Evolutionary conservation across 148 eudicot genomes (phyloP).

Genomic region (Selenicereus undatus): DNA sequence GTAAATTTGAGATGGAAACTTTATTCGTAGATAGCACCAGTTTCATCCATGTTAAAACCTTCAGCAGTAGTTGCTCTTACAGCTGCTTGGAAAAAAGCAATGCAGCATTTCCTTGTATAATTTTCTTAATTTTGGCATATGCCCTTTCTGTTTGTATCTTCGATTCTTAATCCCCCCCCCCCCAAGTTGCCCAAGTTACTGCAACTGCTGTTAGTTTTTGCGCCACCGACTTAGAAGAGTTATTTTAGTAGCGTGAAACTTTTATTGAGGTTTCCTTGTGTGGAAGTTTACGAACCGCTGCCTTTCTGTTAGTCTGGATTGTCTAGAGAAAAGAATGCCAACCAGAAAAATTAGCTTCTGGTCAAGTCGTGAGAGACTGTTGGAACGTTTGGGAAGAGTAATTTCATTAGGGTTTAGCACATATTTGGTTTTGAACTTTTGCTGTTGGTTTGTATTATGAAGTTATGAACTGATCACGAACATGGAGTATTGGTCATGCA

Average conservation of each 20-base stretch:
- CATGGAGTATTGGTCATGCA: neutral
- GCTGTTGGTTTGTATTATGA: neutral
- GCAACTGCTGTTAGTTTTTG: neutral
- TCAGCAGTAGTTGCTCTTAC: neutral
- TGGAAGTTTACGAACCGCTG: too few species aligned
- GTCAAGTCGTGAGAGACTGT: neutral
- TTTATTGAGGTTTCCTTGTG: neutral
- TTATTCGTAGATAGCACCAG: neutral
- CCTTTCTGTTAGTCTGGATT: too few species aligned
- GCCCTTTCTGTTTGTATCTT: neutral
- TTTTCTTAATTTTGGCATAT: conserved; percentile 9
- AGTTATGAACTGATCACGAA: neutral
- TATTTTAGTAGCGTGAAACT: neutral
- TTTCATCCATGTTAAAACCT: neutral
- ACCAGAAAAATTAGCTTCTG: neutral
- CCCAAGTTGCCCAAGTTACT: neutral
- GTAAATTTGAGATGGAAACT: conserved; percentile 20
- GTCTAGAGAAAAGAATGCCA: too few species aligned
- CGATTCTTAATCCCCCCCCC: neutral
- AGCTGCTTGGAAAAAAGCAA: conserved; percentile 15
- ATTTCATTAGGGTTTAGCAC: neutral
- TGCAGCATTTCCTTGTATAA: conserved; percentile 23
- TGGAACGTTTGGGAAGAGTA: neutral
- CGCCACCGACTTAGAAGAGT: neutral
- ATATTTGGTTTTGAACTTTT: too few species aligned